Conservation (phyloP, 495 filamentous ascomycete species). For the Aspergillus haitiensis region DNA sequence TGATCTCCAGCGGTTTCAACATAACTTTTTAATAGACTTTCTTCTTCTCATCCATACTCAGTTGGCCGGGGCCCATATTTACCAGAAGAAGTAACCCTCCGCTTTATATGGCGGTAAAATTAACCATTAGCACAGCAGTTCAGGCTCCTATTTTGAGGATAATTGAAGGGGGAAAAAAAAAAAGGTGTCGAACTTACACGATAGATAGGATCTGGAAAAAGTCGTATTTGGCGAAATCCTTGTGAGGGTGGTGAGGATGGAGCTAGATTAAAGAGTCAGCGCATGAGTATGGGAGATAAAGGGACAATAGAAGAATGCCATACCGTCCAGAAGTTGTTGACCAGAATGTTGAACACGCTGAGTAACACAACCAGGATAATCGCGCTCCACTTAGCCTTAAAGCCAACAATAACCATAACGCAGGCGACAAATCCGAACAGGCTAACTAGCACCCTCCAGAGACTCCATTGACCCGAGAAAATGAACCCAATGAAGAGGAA, state of each 20-base stretch:
- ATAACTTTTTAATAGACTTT: slow-evolving; percentile 79
- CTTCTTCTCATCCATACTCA: slow-evolving; percentile 99
- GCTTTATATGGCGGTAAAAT: slow-evolving; percentile 33
- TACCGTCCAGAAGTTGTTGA: slow-evolving; percentile 99
- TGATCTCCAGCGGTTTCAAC: background rate
- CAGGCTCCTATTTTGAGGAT: too few species aligned
- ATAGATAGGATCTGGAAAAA: slow-evolving; percentile 99
- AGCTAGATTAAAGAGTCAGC: slow-evolving; percentile 59
- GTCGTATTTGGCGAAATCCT: slow-evolving; percentile 99
- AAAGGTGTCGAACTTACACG: slow-evolving; percentile 61
- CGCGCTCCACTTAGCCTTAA: slow-evolving; percentile 99
- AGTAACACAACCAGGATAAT: slow-evolving; percentile 90
- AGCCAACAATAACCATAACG: slow-evolving; percentile 98
- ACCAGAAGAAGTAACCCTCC: slow-evolving; percentile 92
- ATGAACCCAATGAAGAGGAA: slow-evolving; percentile 97
- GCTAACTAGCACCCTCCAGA: slow-evolving; percentile 80
- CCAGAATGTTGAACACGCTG: slow-evolving; percentile 92
- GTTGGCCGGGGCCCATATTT: slow-evolving; percentile 96
- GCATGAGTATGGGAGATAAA: background rate
- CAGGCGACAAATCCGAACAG: slow-evolving; percentile 84
- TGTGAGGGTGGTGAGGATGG: slow-evolving; percentile 96
- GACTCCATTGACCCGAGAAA: slow-evolving; percentile 88
- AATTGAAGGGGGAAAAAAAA: background rate
- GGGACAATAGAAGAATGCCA: slow-evolving; percentile 35
- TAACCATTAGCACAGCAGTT: slow-evolving; percentile 21